Base-by-base conservation (phyloP, 2,329 filamentous ascomycete genomes). In the Diaporthe eres region DNA sequence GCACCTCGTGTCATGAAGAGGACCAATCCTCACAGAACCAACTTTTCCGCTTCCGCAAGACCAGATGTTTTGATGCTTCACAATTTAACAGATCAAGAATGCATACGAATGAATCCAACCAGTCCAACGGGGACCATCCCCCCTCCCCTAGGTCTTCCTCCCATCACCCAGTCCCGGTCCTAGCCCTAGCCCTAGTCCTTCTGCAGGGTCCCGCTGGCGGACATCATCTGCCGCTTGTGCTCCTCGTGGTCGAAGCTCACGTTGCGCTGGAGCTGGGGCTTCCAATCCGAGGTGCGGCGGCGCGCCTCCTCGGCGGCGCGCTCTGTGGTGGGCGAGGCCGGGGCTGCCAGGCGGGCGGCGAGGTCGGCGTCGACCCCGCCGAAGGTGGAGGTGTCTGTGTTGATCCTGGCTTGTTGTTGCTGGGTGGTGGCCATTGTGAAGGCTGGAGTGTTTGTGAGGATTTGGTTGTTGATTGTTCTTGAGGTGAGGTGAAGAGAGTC, bases 191-290 rank as follows among this genome's bases (percentile, higher is more conserved):
- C n/a, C 8, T 57, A 65, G 49, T 83, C 74, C 80, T 82, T 63
- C 81, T 82, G 31, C 47, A 77, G 63, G 39, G 57, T 58, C 5
- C 76, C 76, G 25, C 70, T 71, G 37, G 71, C 71, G 31, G 76
- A 53, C 87, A 89, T 87, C 79, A 90, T 88, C 82, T 88, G 79
- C 77, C 86, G 89, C 81, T 90, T 90, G 81, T 86, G 85, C 80
- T 90, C 89, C 82, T 92, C 87, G 49, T 84, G 83, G 79, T 84
- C 87, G 85, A 87, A 91, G 82, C 88, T 90, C 85, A 86, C 91
- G 81, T 88, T 89, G 80, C 88, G 87, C 63, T 88, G 86, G 13
- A 86, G 85, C 78, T 85, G 82, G 78, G 89, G 89, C 78, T 85
- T 85, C 89, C 89, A 91, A n/a, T 79, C 80, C 4, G 80, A 80